Base-by-base conservation (phyloP, 2,329 filamentous ascomycete genomes). In the Talaromyces funiculosus region DNA sequence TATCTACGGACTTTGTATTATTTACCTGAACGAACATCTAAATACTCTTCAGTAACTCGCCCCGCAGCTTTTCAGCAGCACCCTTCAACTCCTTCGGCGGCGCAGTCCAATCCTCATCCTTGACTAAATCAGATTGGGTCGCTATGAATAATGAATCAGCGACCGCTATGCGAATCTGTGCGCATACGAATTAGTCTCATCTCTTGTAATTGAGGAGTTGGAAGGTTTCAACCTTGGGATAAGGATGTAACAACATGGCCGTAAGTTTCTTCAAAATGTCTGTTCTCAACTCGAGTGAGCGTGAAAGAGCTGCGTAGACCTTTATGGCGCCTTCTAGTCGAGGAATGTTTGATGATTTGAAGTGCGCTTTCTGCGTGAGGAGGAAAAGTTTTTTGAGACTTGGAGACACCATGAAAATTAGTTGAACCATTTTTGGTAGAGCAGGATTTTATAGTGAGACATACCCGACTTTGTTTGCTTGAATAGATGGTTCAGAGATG, bases 261-360 rank as follows among this genome's bases (percentile, higher is more conserved):
- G 83, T 83, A 42, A 97, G 77, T 71, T 92, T 90, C 70, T 82
- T 86, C 58, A 86, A 73, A 3, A 88, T 88, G 20, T 82, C 81
- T 61, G 78, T 78, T 8, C 77, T 75, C 7, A 84, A 75, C 0
- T 77, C 76, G 24, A 78, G 74, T n/a, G 82, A 72, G n/a, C 73
- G 70, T 3, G 85, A 84, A 26, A 96, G 75, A 0, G 85, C 86
- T 2, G 86, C 84, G 73, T 97, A 97, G 12, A 94, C 83, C 68
- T 87, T 88, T 63, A 95, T 78, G 22, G 90, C 90, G 0, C 90
- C 89, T 70, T 90, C 84, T 1, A 97, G 81, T 72, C 94, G 93
- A 55, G 87, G 84, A 45, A 96, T 84, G 71, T 90, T 94, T 20
- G 88, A 86, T 0, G 88, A 89, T 75, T 92, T 93, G 78, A 89